These are phyloP conservation scores for Septoria petroselini DNA, from an alignment of 2,329 filamentous ascomycete species.

Conservation along the genomic window DNA sequence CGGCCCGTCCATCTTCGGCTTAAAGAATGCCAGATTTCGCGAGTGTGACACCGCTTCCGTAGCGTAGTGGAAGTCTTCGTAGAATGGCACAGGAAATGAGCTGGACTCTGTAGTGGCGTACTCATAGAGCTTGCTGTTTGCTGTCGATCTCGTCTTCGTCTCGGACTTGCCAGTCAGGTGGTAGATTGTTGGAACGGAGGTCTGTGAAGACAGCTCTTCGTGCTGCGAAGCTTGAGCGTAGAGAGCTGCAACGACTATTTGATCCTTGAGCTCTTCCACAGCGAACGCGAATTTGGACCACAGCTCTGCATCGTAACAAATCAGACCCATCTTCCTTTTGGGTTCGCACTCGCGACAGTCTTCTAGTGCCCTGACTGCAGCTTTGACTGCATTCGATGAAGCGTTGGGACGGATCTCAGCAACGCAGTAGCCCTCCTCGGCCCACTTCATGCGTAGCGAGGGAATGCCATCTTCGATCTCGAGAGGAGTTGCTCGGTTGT, in stretches of 20 bases:
- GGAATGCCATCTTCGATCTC: conserved; percentile 29
- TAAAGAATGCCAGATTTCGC: conserved; percentile 63
- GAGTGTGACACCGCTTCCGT: conserved; percentile 64
- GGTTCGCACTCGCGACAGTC: conserved; percentile 37
- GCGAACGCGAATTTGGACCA: conserved; percentile 28
- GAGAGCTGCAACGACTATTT: conserved; percentile 36
- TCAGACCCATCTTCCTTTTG: conserved; percentile 42
- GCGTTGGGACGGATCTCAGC: conserved; percentile 50
- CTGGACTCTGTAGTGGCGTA: conserved; percentile 47
- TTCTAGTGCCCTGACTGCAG: conserved; percentile 29
- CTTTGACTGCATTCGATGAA: conserved; percentile 15
- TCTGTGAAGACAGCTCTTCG: conserved; percentile 20
- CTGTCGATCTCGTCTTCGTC: conserved; percentile 19
- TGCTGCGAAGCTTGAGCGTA: conserved; percentile 33
- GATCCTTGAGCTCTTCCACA: conserved; percentile 26
- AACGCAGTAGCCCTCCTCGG: conserved; percentile 66
- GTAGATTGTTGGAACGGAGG: conserved; percentile 28
- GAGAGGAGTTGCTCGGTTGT: conserved; percentile 16
- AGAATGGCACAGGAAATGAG: conserved; percentile 52
- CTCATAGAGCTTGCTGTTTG: conserved; percentile 37
- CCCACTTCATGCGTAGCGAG: conserved; percentile 56
- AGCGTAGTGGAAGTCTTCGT: conserved; percentile 51
- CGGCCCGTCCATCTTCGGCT: conserved; percentile 60
- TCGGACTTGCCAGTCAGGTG: conserved; percentile 28
- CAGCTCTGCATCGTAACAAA: conserved; percentile 29